Evolutionary conservation across 2,329 filamentous ascomycete species (phyloP), one percentile per base, ranked within the genome.

Genomic region (Beauveria sp.): DNA sequence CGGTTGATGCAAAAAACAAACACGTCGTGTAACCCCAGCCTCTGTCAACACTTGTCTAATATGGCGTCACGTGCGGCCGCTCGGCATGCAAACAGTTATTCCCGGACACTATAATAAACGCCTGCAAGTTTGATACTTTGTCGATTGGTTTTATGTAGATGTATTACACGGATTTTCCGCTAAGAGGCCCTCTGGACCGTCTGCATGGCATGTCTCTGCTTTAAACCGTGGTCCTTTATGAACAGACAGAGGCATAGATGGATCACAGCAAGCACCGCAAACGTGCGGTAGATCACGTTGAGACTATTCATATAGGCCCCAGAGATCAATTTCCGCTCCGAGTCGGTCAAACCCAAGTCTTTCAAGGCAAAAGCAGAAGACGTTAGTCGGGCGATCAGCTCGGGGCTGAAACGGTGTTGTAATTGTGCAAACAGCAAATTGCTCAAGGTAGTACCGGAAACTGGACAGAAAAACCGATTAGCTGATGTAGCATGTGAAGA

Each of bases 311-410:
- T 58, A 14, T 58, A 58, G 4, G 55, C 45, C 0, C 20, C 42
- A 40, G 55, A 58, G n/a, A 58, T 50, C 16, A 58, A 9, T 3
- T 16, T 7, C 31, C 14, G 49, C 31, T 58, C 45, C 10, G 28
- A 22, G 20, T 24, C 31, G 16, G 55, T 49, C 31, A 58, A 14
- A 12, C 38, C 45, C 45, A 58, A n/a, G n/a, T 58, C 55, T 16
- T 58, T 49, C 45, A 58, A n/a, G 3, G 55, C 55, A 58, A 58
- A 58, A 12, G 55, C 45, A 10, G 45, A 58, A 5, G 55, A 50
- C n/a, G 55, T 58, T n/a, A 58, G 45, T 31, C 28, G 6, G 31
- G 45, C 45, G 18, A 58, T 58, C 9, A 58, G 34, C 3, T 49
- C 45, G 12, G 45, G 28, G 22, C 46, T 50, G 31, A 50, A 58